Conservation (phyloP, 768 basidiomycete genomes). For the Auricularia auricula-judae region DNA sequence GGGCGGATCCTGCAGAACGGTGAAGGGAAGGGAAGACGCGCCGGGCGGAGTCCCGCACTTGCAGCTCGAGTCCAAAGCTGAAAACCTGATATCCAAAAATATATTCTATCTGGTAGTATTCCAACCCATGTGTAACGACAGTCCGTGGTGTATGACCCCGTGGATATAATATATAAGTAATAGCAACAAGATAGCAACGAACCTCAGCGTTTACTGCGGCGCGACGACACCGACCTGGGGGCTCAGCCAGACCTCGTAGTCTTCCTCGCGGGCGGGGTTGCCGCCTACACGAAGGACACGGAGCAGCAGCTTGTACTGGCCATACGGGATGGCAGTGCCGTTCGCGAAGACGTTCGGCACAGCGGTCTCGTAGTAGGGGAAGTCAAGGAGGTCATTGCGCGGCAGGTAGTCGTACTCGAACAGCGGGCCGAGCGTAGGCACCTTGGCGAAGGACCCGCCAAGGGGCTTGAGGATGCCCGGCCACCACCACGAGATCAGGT, state of each 20-base stretch:
- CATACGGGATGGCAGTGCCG: conserved; percentile 21
- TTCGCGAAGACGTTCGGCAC: conserved; percentile 12
- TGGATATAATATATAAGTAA: too few relatives aligned
- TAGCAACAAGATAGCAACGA: too few relatives aligned
- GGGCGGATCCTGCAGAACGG: too few relatives aligned
- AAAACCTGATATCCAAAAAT: too few relatives aligned
- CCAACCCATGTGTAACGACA: too few relatives aligned
- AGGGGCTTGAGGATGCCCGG: neutral
- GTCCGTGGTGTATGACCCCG: too few relatives aligned
- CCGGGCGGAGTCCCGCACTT: too few relatives aligned
- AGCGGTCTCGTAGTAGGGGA: neutral
- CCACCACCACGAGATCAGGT: neutral
- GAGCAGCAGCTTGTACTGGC: conserved; percentile 16
- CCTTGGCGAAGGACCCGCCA: neutral
- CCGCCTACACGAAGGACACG: conserved; percentile 11
- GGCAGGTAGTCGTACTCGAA: neutral
- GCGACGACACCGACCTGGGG: conserved; percentile 2
- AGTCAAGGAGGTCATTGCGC: neutral
- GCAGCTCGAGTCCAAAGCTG: too few relatives aligned
- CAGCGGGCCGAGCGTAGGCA: conserved; percentile 2
- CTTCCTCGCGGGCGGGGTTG: conserved; percentile 4
- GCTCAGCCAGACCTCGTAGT: conserved; percentile 5
- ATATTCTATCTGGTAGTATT: too few relatives aligned
- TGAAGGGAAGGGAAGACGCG: too few relatives aligned
- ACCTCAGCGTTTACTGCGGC: too few relatives aligned